phyloP scores from a whole-genome alignment of 352 stramenopile species.

The Pythium guiyangense region DNA sequence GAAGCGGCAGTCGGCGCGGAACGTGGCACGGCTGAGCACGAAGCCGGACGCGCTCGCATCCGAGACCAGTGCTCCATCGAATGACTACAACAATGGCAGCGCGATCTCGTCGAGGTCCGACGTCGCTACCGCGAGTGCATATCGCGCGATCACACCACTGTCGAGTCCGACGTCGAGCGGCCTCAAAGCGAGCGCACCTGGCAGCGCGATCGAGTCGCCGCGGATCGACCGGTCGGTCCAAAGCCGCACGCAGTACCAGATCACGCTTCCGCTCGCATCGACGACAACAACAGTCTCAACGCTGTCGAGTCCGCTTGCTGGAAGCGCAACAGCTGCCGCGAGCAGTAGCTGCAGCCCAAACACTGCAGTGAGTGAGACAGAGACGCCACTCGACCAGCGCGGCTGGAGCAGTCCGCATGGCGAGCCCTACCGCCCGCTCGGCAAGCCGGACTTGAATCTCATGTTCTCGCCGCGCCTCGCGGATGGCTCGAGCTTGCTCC shows the following conservation, averaged over 20 bases:
- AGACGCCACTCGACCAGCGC: slow-evolving; percentile 17
- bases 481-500: slow-evolving; percentile 23
- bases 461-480: slow-evolving; percentile 58
- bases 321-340: background rate
- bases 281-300: background rate
- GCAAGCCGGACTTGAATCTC: slow-evolving; percentile 59
- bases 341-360: background rate
- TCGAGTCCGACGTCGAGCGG: background rate
- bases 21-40: background rate
- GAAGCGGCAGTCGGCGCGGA: slow-evolving; percentile 7
- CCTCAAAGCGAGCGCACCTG: background rate
- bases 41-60: background rate
- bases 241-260: slow-evolving; percentile 48
- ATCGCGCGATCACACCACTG: background rate
- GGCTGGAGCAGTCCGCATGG: slow-evolving; percentile 72
- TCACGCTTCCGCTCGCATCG: slow-evolving; percentile 31
- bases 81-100: no score
- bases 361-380: background rate
- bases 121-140: background rate
- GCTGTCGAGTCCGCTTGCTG: background rate
- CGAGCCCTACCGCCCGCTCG: slow-evolving; percentile 62
- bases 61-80: no score
- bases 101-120: no score
- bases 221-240: slow-evolving; percentile 38
- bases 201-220: background rate